Conservation (phyloP, 331 rosid genomes). For the Quercus tomentella region DNA sequence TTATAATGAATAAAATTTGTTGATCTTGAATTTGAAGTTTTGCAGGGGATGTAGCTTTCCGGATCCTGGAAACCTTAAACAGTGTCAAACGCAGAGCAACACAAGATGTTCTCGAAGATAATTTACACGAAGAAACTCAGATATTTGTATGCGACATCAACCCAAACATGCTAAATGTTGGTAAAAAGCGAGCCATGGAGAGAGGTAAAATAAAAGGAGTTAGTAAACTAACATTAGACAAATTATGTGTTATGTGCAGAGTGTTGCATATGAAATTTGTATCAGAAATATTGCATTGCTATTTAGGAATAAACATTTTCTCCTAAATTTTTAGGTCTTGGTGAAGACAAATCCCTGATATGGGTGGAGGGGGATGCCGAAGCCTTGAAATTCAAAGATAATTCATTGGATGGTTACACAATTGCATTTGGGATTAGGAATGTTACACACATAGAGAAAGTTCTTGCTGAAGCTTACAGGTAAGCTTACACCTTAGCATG, state of each 20-base stretch:
- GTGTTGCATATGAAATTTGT: slow-evolving; percentile 2
- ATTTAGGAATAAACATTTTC: slow-evolving; percentile 24
- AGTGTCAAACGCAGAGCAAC: slow-evolving; percentile 60
- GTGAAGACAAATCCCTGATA: slow-evolving; percentile 61
- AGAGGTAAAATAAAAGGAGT: slow-evolving; percentile 50
- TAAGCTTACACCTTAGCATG: slow-evolving; percentile 24
- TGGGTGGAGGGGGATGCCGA: slow-evolving; percentile 97
- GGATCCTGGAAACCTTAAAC: slow-evolving; percentile 70
- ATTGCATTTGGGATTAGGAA: slow-evolving; percentile 97
- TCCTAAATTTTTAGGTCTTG: slow-evolving; percentile 49
- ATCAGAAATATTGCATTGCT: slow-evolving; percentile 2
- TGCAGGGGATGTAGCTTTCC: slow-evolving; percentile 95
- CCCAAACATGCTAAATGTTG: slow-evolving; percentile 82
- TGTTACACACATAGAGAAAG: slow-evolving; percentile 96
- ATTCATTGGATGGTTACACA: slow-evolving; percentile 96
- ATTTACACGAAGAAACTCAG: slow-evolving; percentile 58
- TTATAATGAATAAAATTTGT: not conserved
- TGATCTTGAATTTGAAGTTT: slow-evolving; percentile 7
- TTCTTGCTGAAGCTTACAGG: slow-evolving; percentile 80
- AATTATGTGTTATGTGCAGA: slow-evolving; percentile 5
- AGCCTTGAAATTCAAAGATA: slow-evolving; percentile 55
- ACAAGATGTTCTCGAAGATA: slow-evolving; percentile 46
- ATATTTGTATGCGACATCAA: slow-evolving; percentile 86
- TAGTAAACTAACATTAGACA: not conserved
- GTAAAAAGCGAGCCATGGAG: slow-evolving; percentile 61